Evolutionary conservation across 164 flowering plant species (phyloP).

Genomic region (Annona squamosa): DNA sequence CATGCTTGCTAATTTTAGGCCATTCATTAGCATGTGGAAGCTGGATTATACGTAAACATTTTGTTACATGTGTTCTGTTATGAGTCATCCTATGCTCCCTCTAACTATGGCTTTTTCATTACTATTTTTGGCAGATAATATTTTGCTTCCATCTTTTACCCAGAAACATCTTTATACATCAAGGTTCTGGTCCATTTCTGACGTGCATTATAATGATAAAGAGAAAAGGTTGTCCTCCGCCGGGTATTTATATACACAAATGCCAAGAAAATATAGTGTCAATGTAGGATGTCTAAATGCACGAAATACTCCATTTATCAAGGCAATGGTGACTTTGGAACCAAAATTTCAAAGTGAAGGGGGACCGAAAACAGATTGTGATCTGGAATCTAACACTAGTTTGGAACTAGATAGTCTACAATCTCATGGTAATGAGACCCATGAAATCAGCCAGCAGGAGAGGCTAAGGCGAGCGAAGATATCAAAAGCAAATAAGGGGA

Average conservation of each 20-base stretch:
- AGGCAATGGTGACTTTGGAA: slow-evolving; percentile 66
- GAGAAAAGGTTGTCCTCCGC: slow-evolving; percentile 23
- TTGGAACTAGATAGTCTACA: slow-evolving; percentile 12
- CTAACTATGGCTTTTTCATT: background rate
- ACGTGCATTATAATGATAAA: slow-evolving; percentile 20
- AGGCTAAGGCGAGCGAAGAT: slow-evolving; percentile 68
- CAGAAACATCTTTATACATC: slow-evolving; percentile 24
- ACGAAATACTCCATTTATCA: slow-evolving; percentile 24
- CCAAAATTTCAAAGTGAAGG: slow-evolving; percentile 24
- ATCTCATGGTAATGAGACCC: slow-evolving; percentile 26
- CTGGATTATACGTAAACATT: no score
- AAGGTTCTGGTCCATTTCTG: slow-evolving; percentile 20
- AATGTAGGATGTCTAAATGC: slow-evolving; percentile 14
- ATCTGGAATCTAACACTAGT: slow-evolving; percentile 16
- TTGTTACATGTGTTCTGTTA: no score
- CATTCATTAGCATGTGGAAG: no score
- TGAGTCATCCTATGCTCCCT: background rate
- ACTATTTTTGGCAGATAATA: background rate
- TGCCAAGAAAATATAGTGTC: slow-evolving; percentile 22
- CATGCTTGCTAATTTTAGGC: no score
- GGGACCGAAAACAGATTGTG: slow-evolving; percentile 12
- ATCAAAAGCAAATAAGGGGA: slow-evolving; percentile 89
- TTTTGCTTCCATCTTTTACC: slow-evolving; percentile 11
- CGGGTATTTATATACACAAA: slow-evolving; percentile 27
- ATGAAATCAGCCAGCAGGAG: slow-evolving; percentile 53